Evolutionary conservation across 352 stramenopile species (phyloP).

Genomic region (Phytopythium helicoides): DNA sequence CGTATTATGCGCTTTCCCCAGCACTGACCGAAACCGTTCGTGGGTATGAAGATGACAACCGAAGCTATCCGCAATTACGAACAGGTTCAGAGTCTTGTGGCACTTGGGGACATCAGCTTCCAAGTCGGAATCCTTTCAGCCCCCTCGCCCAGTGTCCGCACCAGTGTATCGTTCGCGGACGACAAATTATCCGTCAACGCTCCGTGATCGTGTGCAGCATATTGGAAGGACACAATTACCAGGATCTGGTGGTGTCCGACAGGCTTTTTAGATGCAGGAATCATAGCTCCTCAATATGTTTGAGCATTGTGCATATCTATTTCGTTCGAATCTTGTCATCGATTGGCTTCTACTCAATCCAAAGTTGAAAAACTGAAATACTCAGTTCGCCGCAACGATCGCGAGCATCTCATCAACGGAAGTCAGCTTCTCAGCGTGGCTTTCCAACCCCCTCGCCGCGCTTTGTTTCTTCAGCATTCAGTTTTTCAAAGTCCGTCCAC

Average conservation of each 20-base stretch:
- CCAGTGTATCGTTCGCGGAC: constrained; percentile 57
- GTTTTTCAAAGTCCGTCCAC: constrained; percentile 62
- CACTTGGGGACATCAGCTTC: not conserved
- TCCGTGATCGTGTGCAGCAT: constrained; percentile 52
- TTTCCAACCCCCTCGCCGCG: constrained; percentile 61
- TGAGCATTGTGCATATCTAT: too few species aligned
- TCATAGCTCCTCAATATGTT: too few species aligned
- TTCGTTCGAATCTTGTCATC: too few species aligned
- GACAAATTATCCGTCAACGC: constrained; percentile 44
- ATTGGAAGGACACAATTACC: not conserved
- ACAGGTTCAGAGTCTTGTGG: constrained; percentile 8
- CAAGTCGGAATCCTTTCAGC: not conserved
- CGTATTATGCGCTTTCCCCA: not conserved
- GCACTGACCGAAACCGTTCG: not conserved
- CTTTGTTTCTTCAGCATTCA: constrained; percentile 59
- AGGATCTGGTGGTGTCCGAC: not conserved
- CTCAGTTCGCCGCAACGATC: constrained; percentile 4
- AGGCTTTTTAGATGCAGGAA: not conserved
- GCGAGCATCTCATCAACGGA: constrained; percentile 33
- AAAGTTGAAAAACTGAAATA: too few species aligned
- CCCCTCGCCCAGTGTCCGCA: constrained; percentile 57
- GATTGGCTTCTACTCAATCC: too few species aligned
- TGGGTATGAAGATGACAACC: constrained; percentile 37
- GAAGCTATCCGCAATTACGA: constrained; percentile 29
- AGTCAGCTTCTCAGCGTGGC: constrained; percentile 81